Evolutionary conservation across 2,329 filamentous ascomycete species (phyloP).

Genomic region (Peltaster fructicola): DNA sequence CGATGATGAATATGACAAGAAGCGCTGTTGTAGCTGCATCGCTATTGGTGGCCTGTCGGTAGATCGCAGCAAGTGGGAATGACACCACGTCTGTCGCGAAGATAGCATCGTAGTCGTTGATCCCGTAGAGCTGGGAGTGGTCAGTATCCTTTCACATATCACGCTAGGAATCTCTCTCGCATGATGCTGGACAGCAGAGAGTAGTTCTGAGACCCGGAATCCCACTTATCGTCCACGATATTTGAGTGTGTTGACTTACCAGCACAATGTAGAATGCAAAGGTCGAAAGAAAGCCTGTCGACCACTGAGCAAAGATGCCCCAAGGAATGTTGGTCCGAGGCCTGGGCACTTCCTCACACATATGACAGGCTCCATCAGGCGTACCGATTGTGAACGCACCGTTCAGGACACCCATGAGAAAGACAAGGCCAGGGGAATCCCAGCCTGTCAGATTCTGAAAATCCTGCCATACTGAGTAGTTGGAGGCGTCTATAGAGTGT

Average conservation of each 20-base stretch:
- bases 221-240: not conserved
- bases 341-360: conserved; percentile 44
- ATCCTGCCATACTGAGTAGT: conserved; percentile 25
- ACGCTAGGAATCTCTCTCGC: not conserved
- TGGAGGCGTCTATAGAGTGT: too few relatives aligned
- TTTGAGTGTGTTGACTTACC: conserved; percentile 5
- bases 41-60: conserved; percentile 31
- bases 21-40: conserved; percentile 25
- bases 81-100: conserved; percentile 23
- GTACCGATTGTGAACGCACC: conserved; percentile 41
- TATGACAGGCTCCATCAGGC: conserved; percentile 43
- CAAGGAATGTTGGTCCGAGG: conserved; percentile 36
- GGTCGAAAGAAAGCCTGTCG: conserved; percentile 34
- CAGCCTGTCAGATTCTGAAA: conserved; percentile 27
- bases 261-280: conserved; percentile 24
- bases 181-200: too few relatives aligned
- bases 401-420: conserved; percentile 46
- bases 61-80: conserved; percentile 48
- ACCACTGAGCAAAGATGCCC: conserved; percentile 33
- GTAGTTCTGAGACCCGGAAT: too few relatives aligned
- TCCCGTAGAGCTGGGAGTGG: conserved; percentile 31
- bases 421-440: conserved; percentile 37
- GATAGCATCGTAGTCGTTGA: conserved; percentile 39
- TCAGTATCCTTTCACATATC: conserved; percentile 1
- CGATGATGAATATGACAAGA: conserved; percentile 30